A percentile compares a stretch with the other conserved stretches of the same genome.
Evolutionary conservation across 1,284 basidiomycete species (phyloP).

Genomic region (Tilletia horrida): DNA sequence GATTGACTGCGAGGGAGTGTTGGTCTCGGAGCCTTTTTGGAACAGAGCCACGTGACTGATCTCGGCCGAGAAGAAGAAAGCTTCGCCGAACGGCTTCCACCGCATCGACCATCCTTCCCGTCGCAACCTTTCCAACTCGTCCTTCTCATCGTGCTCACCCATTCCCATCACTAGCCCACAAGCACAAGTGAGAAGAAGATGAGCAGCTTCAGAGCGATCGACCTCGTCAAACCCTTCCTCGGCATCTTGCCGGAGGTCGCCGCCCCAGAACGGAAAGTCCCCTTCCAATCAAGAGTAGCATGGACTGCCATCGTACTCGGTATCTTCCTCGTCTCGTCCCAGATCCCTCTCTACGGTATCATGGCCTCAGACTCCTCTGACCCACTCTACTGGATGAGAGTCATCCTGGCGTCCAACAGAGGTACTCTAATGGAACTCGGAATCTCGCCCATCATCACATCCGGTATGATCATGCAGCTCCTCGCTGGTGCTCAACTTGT

Average conservation of each 20-base stretch:
- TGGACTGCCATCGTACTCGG: conserved; percentile 55
- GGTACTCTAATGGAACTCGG: conserved; percentile 99
- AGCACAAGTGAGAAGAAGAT: neutral
- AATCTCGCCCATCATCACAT: conserved; percentile 91
- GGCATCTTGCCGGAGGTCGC: conserved; percentile 54
- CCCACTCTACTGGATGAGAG: conserved; percentile 99
- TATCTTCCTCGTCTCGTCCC: conserved; percentile 54
- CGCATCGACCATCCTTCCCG: neutral
- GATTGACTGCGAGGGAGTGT: neutral
- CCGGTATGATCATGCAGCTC: conserved; percentile 99
- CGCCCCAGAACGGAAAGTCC: conserved; percentile 53
- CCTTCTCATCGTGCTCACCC: neutral
- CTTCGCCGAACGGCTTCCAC: neutral
- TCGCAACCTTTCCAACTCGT: neutral
- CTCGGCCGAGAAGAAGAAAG: conserved; percentile 8
- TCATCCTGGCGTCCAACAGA: conserved; percentile 95
- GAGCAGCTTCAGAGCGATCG: conserved; percentile 45
- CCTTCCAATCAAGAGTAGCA: conserved; percentile 52
- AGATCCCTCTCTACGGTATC: conserved; percentile 55
- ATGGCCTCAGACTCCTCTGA: conserved; percentile 61
- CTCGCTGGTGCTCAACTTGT: conserved; percentile 95
- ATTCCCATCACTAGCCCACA: neutral
- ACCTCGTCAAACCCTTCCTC: conserved; percentile 55
- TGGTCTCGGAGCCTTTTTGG: conserved; percentile 1
- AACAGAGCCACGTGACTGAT: neutral